Base-by-base conservation (phyloP, 495 filamentous ascomycete genomes). In the Staphylotrichum tortipilum region DNA sequence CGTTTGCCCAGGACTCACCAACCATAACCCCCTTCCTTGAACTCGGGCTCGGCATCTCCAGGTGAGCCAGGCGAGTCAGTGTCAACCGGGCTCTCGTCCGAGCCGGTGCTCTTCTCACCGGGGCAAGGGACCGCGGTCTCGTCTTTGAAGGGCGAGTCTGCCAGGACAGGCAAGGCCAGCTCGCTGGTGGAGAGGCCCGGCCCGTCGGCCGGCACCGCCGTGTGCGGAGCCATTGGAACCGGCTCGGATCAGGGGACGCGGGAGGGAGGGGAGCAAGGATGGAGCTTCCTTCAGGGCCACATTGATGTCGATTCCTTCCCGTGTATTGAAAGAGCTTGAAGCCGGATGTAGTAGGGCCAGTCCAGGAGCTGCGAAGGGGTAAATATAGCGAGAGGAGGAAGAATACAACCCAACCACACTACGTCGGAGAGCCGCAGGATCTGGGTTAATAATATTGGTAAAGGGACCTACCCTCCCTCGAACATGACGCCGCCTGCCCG, bases 21-120 rank as follows among this genome's bases (percentile, higher is more conserved):
- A 24, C 71, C 71, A 58, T 71, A 74, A 10, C 71, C 71, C 7
- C 71, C 71, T 45, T 74, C 71, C 17, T 64, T 65, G 50, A 72
- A 68, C 33, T 71, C 68, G 3, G 47, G 48, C 34, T 57, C 54
- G 17, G 37, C 42, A 28, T 57, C 54, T 17, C 40, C 42, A 9
- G 49, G 44, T 7, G 57, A 59, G 14, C 59, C 59, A 9, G 49
- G 44, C 9, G 57, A 59, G 14, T 61, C 59, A 22, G 56, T 59
- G 0, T 63, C 57, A 1, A 41, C 39, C 34, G 53, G 54, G 10
- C 47, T 58, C 12, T 52, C 57, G 1, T 59, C 54, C 18, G 44
- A 49, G 7, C 44, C 50, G 10, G 19, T n/a, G n/a, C 40, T 41
- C 30, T 55, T 54, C 30, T 56, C 45, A 38, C 31, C 22, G 3